Base-by-base conservation (phyloP, 139 green algal species). In the Volvox reticuliferus region DNA sequence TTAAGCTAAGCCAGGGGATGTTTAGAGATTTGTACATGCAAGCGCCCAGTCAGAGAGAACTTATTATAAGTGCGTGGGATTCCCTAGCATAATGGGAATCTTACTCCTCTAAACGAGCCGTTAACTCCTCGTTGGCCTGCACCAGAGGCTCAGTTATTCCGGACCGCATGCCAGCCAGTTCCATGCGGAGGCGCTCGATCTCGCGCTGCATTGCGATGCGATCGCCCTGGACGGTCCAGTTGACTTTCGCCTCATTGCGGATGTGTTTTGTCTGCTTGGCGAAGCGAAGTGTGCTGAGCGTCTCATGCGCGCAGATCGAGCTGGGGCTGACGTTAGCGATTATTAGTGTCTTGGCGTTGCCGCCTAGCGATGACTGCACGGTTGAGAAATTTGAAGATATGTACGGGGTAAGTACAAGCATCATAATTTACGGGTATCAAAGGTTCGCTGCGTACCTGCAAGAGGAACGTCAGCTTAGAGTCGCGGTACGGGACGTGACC, bases 401-500 rank as follows among this genome's bases (percentile, higher is more conserved):
- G 71, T 9, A 20, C 16, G 35, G 28, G 1, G 26, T 37, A 20
- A 68, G 44, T 87, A 5, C 17, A 24, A 73, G 77, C 78, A 84
- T 65, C 20, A 55, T 77, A 1, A 9, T 73, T 3, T 5, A 55
- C 9, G 44, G n/a, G 44, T 55, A 55, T 55, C 69, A 80, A 63
- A 26, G 0, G 19, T 55, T 0, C 44, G 44, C 44, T 9, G 44
- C 91, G 0, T 36, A 97, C 96, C 95, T 99, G 97, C n/a, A 99
- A 96, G 77, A 99, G 95, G 92, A 98, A 99, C 0, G 98, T 99
- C 26, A 99, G 96, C 85, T 98, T 97, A 35, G 95, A 98, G 95
- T 99, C 98, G 16, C 98, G 92, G 95, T 99, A 99, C 6, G 98
- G 98, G 18, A 99, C 93, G 91, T 99, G 98, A 19, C 93, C 86